These are phyloP conservation scores for Helichrysum umbraculigerum DNA, from an alignment of 129 eudicot genomes.

Conservation along the genomic window DNA sequence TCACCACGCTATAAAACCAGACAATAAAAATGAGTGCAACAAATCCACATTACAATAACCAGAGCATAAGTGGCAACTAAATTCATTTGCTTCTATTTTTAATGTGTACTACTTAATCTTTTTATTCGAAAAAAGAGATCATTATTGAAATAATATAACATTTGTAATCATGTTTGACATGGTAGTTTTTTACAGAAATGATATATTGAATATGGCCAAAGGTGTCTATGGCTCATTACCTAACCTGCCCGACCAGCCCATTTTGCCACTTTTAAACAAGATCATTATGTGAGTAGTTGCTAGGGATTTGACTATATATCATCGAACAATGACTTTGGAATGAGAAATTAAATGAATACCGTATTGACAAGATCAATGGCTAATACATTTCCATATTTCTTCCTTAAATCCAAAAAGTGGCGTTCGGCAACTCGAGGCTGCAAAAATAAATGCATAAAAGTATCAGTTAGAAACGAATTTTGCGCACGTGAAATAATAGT, in stretches of 20 bases:
- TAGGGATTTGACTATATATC: too few species aligned
- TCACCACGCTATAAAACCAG: conserved; percentile 63
- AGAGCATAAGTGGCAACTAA: not conserved
- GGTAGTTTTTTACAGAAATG: not conserved
- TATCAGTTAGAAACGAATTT: not conserved
- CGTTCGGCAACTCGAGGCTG: conserved; percentile 76
- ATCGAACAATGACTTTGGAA: not conserved
- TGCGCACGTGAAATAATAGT: not conserved
- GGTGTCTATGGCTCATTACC: not conserved
- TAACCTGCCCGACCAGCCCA: not conserved
- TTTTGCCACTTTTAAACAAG: not conserved
- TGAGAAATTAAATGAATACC: not conserved
- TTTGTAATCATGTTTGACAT: not conserved
- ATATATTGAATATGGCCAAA: not conserved
- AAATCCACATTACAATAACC: not conserved
- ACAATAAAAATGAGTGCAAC: not conserved
- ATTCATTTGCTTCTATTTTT: not conserved
- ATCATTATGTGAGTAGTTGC: not conserved
- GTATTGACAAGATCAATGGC: conserved; percentile 67
- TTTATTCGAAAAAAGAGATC: not conserved
- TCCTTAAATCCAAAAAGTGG: conserved; percentile 76
- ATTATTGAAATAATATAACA: not conserved
- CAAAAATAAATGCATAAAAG: conserved; percentile 22
- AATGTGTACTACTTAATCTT: not conserved
- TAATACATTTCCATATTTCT: conserved; percentile 80